Evolutionary conservation across 2,329 filamentous ascomycete species (phyloP).

Genomic region (Drechslerella coelobrocha): DNA sequence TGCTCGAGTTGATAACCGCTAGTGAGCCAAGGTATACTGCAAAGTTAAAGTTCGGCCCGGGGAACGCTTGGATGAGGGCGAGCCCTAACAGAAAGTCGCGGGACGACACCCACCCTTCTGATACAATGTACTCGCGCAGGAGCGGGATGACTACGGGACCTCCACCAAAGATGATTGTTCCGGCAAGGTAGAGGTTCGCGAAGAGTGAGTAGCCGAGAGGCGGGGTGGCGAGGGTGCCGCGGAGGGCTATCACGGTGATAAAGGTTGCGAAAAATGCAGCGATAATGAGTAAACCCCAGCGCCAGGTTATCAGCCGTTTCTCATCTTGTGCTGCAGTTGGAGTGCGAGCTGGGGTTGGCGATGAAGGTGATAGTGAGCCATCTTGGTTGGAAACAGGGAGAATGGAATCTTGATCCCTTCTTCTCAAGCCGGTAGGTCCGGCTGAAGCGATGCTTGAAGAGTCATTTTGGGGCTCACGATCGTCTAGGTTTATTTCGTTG

Average conservation of each 20-base stretch:
- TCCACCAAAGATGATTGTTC: conserved; percentile 70
- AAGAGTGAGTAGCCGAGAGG: conserved; percentile 69
- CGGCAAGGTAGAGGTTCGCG: conserved; percentile 75
- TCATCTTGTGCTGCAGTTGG: not conserved
- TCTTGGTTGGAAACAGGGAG: conserved; percentile 54
- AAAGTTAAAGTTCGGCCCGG: conserved; percentile 69
- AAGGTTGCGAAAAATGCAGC: conserved; percentile 63
- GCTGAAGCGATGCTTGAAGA: not conserved
- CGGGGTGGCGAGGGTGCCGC: conserved; percentile 57
- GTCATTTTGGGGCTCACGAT: not conserved
- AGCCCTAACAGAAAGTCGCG: conserved; percentile 76
- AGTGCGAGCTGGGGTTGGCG: not conserved
- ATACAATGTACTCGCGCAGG: conserved; percentile 68
- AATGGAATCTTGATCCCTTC: conserved; percentile 63
- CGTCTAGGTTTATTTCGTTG: not conserved
- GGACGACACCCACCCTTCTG: conserved; percentile 71
- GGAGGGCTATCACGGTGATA: conserved; percentile 64
- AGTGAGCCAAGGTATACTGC: conserved; percentile 67
- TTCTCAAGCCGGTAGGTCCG: conserved; percentile 58
- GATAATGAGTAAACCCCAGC: conserved; percentile 26
- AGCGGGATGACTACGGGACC: conserved; percentile 71
- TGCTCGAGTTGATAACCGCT: conserved; percentile 54
- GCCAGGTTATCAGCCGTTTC: conserved; percentile 21
- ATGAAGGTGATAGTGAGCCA: not conserved
- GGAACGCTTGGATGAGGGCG: conserved; percentile 73